phyloP scores from a whole-genome alignment of 1,284 basidiomycete species.

The Paramarasmius palmivorus region DNA sequence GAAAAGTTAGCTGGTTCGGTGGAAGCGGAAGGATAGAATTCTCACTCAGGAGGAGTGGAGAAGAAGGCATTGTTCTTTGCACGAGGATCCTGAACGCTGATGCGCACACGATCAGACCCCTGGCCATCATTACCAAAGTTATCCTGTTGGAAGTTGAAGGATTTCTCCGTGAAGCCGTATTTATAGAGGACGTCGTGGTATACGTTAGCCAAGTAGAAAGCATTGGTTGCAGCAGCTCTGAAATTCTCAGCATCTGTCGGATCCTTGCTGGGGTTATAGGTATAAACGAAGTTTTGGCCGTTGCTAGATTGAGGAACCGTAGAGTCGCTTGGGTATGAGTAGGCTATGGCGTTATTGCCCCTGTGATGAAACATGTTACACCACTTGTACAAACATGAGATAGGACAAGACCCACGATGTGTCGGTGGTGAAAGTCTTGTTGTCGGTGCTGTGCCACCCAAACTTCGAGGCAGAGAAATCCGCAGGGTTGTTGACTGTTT shows the following conservation, averaged over 20 bases:
- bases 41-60: conserved; percentile 40
- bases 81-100: conserved; percentile 32
- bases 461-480: conserved; percentile 41
- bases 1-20: background rate
- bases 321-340: too few species aligned
- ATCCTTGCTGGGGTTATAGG: conserved; percentile 26
- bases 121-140: conserved; percentile 15
- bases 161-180: conserved; percentile 24
- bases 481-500: conserved; percentile 42
- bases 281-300: conserved; percentile 33
- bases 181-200: conserved; percentile 51
- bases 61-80: conserved; percentile 15
- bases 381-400: background rate
- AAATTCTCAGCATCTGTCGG: conserved; percentile 33
- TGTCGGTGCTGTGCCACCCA: conserved; percentile 45
- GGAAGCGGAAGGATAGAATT: too few species aligned
- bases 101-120: conserved; percentile 46
- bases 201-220: conserved; percentile 51
- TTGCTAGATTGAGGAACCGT: too few species aligned
- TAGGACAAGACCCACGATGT: background rate
- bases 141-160: conserved; percentile 12
- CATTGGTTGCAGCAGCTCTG: conserved; percentile 48
- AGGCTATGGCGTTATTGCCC: conserved; percentile 36
- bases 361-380: conserved; percentile 6
- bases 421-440: background rate